These are phyloP conservation scores for Avena insularis DNA, from an alignment of 176 grass and related monocot genomes.

Conservation along the genomic window DNA sequence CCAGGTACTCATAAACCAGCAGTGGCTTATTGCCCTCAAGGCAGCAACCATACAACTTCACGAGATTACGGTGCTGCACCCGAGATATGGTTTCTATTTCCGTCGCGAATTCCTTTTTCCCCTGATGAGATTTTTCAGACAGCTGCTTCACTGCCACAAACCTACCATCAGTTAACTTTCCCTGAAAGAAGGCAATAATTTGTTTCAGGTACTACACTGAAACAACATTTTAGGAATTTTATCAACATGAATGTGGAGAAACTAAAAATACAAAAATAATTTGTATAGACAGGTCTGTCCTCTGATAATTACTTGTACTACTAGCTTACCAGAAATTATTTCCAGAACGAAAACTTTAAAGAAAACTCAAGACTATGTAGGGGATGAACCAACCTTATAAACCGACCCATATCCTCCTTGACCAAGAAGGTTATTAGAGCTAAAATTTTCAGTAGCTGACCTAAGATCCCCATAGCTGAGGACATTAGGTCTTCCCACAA, in stretches of 20 bases:
- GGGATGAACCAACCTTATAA: conserved; percentile 57
- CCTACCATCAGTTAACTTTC: conserved; percentile 70
- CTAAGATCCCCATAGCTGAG: conserved; percentile 68
- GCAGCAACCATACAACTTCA: conserved; percentile 89
- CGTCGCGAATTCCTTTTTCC: conserved; percentile 71
- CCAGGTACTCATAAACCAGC: conserved; percentile 83
- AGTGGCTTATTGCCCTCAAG: conserved; percentile 71
- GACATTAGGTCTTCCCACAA: conserved; percentile 61
- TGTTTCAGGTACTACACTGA: background rate
- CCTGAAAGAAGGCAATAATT: conserved; percentile 58
- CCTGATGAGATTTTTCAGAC: conserved; percentile 71
- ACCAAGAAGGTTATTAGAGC: conserved; percentile 70
- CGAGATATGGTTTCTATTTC: conserved; percentile 88
- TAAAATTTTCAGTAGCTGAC: conserved; percentile 69
- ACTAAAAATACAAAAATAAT: background rate
- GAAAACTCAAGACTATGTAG: background rate
- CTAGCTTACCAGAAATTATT: background rate
- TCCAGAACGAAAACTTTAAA: background rate
- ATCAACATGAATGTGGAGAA: background rate
- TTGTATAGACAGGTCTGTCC: background rate
- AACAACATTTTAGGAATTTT: background rate
- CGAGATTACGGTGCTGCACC: conserved; percentile 84
- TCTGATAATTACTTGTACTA: background rate
- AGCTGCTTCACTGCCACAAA: conserved; percentile 79
- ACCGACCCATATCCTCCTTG: conserved; percentile 84